Evolutionary conservation across 176 grass and related monocot genomes (phyloP).

Genomic region (Carex pumila): DNA sequence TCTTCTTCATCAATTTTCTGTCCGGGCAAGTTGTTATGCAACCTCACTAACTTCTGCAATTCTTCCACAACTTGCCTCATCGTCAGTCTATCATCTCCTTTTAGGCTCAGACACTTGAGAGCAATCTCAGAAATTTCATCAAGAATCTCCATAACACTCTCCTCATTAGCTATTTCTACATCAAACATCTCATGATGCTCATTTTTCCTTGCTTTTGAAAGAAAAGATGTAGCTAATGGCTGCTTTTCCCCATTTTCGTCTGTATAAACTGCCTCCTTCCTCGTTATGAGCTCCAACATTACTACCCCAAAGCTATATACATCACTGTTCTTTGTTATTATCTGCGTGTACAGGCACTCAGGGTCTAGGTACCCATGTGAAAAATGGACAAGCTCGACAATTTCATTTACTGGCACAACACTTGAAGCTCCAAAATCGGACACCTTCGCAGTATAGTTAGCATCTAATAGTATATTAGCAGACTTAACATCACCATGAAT

Average conservation of each 20-base stretch:
- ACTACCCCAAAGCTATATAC: slow-evolving; percentile 31
- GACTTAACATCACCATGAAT: slow-evolving; percentile 31
- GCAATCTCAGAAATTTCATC: neutral
- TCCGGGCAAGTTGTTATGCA: rapidly evolving
- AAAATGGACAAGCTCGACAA: neutral
- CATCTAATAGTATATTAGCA: slow-evolving; percentile 26
- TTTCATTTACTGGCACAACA: neutral
- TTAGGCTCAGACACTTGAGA: slow-evolving; percentile 9
- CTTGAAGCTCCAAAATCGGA: slow-evolving; percentile 26
- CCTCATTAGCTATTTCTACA: neutral
- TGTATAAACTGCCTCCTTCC: neutral
- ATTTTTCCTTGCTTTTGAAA: neutral
- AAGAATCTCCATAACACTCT: neutral
- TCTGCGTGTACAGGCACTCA: neutral
- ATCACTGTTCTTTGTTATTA: slow-evolving; percentile 11
- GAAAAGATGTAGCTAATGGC: neutral
- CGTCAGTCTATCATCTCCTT: slow-evolving; percentile 17
- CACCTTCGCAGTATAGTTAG: neutral
- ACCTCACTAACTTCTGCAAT: neutral
- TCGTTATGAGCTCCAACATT: slow-evolving; percentile 19
- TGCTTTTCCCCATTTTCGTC: neutral
- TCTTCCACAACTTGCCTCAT: slow-evolving; percentile 7
- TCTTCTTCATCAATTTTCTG: neutral
- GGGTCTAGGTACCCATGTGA: slow-evolving; percentile 20
- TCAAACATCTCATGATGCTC: slow-evolving; percentile 16